A percentile compares a stretch with the other conserved stretches of the same genome.
These are phyloP conservation scores for Fusarium sp. DNA, from an alignment of 2,329 filamentous ascomycete genomes.

Conservation along the genomic window DNA sequence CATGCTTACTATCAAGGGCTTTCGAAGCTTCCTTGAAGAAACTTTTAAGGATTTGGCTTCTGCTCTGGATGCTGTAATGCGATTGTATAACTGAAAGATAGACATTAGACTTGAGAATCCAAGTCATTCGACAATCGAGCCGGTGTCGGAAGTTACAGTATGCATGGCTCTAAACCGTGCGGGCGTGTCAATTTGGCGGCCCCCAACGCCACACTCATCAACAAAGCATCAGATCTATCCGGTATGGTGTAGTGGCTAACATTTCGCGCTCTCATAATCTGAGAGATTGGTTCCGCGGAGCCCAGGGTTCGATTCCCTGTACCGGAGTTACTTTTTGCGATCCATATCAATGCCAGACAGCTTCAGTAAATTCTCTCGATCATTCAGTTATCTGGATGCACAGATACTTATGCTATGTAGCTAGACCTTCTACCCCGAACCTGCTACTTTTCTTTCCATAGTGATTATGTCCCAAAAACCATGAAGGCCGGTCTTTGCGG, in stretches of 20 bases:
- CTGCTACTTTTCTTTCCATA: background rate
- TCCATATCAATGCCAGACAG: background rate
- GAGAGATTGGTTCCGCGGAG: conserved; percentile 40
- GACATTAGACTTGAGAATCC: background rate
- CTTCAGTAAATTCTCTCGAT: background rate
- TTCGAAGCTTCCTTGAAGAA: no score
- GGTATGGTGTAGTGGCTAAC: conserved; percentile 49
- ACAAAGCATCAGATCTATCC: conserved; percentile 15
- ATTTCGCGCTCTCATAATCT: conserved; percentile 47
- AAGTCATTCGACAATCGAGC: background rate
- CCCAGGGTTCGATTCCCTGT: conserved; percentile 45
- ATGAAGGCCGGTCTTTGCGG: background rate
- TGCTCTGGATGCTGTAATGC: background rate
- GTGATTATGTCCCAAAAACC: background rate
- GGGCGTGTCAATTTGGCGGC: no score
- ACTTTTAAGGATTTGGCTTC: no score
- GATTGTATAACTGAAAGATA: background rate
- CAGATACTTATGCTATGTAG: no score
- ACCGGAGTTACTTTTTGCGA: conserved; percentile 26
- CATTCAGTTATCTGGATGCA: background rate
- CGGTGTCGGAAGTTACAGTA: background rate
- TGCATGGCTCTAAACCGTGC: background rate
- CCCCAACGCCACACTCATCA: no score
- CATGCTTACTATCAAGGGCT: no score
- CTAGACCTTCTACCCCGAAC: no score